These are phyloP conservation scores for Arthrobotrys musiformis DNA, from an alignment of 2,329 filamentous ascomycete genomes.

Conservation along the genomic window DNA sequence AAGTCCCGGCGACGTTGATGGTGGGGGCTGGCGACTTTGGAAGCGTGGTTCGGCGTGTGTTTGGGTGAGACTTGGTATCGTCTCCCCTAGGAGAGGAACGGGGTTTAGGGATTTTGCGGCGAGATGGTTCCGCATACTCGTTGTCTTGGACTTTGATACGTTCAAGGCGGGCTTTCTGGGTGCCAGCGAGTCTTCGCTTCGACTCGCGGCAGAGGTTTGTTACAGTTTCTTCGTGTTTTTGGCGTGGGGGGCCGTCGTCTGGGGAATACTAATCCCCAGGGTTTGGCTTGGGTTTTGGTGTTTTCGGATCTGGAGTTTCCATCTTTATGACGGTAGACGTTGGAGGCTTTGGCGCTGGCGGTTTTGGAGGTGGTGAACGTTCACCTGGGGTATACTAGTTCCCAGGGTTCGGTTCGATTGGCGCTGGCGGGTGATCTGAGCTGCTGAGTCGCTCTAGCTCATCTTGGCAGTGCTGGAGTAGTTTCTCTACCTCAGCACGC, in stretches of 20 bases:
- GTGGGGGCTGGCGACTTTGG: too few species aligned
- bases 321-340: too few species aligned
- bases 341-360: not conserved
- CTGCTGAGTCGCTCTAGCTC: slow-evolving; percentile 28
- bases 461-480: slow-evolving; percentile 36
- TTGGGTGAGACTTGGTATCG: not conserved
- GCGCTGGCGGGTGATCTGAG: slow-evolving; percentile 4
- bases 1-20: not conserved
- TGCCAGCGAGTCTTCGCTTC: not conserved
- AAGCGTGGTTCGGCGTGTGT: not conserved
- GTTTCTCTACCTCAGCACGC: slow-evolving; percentile 20
- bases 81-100: not conserved
- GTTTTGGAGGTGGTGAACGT: not conserved
- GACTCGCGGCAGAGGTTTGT: not conserved
- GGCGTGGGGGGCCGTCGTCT: not conserved
- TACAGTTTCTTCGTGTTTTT: not conserved
- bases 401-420: slow-evolving; percentile 33
- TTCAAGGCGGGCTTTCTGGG: not conserved
- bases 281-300: not conserved
- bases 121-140: not conserved
- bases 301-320: not conserved
- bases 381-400: slow-evolving; percentile 26
- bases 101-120: not conserved
- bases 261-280: slow-evolving; percentile 20
- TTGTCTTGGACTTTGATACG: not conserved